A percentile compares a stretch with the other conserved stretches of the same genome.
Conservation (phyloP, 176 grass and related monocot species). For the Elaeis guineensis region DNA sequence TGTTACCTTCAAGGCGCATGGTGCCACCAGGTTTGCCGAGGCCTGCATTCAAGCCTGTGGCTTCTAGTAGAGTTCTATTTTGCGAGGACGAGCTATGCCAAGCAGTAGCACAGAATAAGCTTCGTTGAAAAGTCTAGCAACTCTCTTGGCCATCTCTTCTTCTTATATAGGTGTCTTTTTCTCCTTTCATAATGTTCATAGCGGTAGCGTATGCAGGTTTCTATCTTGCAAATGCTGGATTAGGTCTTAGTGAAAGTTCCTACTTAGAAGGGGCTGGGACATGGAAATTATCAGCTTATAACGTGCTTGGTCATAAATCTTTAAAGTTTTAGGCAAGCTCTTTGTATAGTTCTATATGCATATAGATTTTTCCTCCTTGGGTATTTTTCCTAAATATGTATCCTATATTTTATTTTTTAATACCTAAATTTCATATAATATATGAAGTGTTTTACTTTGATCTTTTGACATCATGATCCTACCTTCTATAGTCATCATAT, state of each 20-base stretch:
- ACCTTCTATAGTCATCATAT: no score
- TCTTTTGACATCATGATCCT: no score
- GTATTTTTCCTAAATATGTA: no score
- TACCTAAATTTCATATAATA: no score
- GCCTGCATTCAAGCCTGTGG: conserved; percentile 45
- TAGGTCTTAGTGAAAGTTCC: background rate
- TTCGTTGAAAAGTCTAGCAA: conserved; percentile 42
- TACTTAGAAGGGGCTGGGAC: background rate
- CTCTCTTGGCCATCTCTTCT: no score
- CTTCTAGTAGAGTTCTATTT: conserved; percentile 52
- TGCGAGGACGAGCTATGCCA: conserved; percentile 86
- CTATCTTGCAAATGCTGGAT: conserved; percentile 8
- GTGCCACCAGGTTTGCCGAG: conserved; percentile 67
- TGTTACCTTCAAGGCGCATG: conserved; percentile 32
- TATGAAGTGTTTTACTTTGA: no score
- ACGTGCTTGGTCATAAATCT: background rate
- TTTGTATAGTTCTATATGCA: no score
- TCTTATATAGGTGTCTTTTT: no score
- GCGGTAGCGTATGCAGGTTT: background rate
- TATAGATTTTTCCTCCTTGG: no score
- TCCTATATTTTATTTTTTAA: no score
- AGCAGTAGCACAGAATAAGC: conserved; percentile 92
- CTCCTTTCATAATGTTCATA: no score
- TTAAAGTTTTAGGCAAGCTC: no score
- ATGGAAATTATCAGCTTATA: background rate